phyloP scores from a whole-genome alignment of 2,329 filamentous ascomycete genomes.

The Apiospora pterosperma region DNA sequence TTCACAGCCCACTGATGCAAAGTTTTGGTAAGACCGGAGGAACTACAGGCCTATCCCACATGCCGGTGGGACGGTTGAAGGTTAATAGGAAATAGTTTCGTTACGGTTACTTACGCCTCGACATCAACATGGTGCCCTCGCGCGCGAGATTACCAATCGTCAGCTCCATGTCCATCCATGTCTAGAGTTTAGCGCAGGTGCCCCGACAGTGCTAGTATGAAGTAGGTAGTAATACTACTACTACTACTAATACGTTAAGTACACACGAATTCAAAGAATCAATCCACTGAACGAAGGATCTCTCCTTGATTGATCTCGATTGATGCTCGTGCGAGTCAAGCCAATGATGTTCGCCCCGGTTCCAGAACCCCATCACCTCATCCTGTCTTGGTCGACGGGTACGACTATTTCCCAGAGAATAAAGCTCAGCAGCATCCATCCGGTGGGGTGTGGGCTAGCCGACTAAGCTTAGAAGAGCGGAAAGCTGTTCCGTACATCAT shows the following conservation, averaged over 20 bases:
- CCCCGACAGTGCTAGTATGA: background rate
- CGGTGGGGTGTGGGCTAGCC: no score
- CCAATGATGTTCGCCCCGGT: background rate
- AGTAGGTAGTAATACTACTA: no score
- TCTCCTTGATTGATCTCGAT: background rate
- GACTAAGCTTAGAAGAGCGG: background rate
- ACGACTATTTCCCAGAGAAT: background rate
- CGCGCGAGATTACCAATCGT: background rate
- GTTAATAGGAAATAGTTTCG: background rate
- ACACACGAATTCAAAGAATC: no score
- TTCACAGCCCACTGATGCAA: background rate
- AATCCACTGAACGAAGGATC: no score
- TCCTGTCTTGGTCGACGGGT: no score
- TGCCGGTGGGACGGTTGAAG: background rate
- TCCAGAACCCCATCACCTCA: no score
- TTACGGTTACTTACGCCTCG: background rate
- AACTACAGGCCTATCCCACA: background rate
- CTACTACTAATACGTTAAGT: no score
- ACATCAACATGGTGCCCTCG: background rate
- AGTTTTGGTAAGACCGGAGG: background rate
- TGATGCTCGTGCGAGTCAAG: background rate
- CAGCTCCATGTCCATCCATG: background rate
- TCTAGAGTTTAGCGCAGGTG: background rate
- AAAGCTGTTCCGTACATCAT: conserved; percentile 1
- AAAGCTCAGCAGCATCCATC: no score